Percentiles rank a stretch among this genome's conserved stretches.
Conservation (phyloP, 176 grass and related monocot genomes). For the Aegilops sharonensis region DNA sequence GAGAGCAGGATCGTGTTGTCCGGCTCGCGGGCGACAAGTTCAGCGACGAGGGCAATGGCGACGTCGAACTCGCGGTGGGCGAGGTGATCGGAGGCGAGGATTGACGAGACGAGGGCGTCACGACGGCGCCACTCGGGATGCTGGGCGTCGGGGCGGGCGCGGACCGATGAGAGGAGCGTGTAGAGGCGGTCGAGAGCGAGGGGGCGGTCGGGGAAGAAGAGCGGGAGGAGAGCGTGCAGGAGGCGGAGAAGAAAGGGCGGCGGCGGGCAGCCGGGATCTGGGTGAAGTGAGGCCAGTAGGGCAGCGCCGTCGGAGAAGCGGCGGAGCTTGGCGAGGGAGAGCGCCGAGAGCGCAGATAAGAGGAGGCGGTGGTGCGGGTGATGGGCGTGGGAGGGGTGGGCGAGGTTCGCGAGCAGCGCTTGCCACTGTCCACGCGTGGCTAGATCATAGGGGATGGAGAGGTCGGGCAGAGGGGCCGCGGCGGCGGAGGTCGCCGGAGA, state of each 20-base stretch:
- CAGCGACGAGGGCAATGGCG: conserved; percentile 55
- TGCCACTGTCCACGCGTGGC: conserved; percentile 85
- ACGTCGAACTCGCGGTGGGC: conserved; percentile 93
- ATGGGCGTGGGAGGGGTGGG: conserved; percentile 36
- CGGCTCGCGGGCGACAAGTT: conserved; percentile 48
- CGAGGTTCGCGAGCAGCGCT: conserved; percentile 59
- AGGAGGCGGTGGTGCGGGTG: conserved; percentile 77
- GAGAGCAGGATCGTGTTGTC: conserved; percentile 61
- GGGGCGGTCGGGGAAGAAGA: conserved; percentile 65
- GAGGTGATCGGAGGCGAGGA: conserved; percentile 81
- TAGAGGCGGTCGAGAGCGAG: conserved; percentile 87
- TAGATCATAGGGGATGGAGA: conserved; percentile 64
- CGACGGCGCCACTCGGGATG: conserved; percentile 61
- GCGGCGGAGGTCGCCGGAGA: conserved; percentile 19
- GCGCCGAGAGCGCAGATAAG: conserved; percentile 63
- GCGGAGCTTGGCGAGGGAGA: conserved; percentile 81
- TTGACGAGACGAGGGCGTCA: conserved; percentile 44
- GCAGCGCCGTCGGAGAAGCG: conserved; percentile 70
- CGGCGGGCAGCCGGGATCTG: conserved; percentile 50
- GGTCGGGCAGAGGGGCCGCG: conserved; percentile 18
- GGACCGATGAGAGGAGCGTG: conserved; percentile 74
- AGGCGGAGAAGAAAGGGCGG: conserved; percentile 78
- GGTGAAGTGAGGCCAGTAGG: conserved; percentile 65
- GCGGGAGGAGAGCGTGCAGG: conserved; percentile 72
- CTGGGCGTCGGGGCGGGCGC: conserved; percentile 36